Conservation (phyloP, 306 rosid species). For the Malus asiatica region DNA sequence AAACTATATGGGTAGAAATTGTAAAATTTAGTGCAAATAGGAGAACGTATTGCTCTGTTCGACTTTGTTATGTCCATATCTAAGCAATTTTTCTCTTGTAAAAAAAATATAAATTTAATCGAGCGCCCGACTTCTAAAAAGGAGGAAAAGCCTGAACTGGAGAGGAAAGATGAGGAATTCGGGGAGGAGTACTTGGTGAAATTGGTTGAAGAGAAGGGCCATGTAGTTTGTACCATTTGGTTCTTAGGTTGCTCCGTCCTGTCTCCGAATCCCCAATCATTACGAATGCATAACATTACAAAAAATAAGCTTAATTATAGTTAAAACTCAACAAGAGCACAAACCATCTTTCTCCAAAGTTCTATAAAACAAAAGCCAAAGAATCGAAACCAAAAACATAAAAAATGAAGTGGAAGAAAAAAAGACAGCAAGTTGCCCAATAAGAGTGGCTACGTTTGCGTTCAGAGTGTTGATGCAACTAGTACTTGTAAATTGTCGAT, state of each 20-base stretch:
- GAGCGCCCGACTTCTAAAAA: too few species aligned
- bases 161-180: too few species aligned
- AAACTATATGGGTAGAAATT: too few species aligned
- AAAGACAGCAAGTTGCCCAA: background rate
- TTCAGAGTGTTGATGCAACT: background rate
- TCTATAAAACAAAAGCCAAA: background rate
- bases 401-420: background rate
- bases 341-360: background rate
- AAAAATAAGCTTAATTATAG: background rate
- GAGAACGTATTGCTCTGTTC: too few species aligned
- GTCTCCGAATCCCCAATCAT: background rate
- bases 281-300: background rate
- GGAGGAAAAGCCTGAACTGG: too few species aligned
- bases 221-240: background rate
- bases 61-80: too few species aligned
- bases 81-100: too few species aligned
- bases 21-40: too few species aligned
- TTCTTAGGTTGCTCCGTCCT: background rate
- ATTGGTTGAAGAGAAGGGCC: too few species aligned
- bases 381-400: background rate
- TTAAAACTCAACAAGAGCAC: background rate
- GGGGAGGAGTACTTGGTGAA: too few species aligned
- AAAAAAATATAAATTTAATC: too few species aligned
- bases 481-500: background rate
- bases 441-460: background rate